Evolutionary conservation across 768 basidiomycete genomes (phyloP), one percentile per base, ranked within the genome.

Genomic region (Psilocybe tampanensis): DNA sequence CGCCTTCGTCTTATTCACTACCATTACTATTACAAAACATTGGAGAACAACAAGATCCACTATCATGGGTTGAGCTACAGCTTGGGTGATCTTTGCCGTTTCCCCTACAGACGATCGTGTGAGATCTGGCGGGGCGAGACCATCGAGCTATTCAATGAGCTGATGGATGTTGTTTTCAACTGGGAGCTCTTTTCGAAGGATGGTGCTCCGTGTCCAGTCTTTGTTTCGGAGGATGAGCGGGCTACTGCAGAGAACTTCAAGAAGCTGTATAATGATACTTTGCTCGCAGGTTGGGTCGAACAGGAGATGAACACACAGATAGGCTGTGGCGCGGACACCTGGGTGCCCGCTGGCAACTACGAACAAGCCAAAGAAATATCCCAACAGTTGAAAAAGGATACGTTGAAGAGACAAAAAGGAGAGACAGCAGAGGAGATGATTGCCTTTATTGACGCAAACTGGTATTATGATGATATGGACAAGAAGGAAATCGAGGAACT

Each of bases 1-100:
- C 76, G 63, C 69, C 54, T 69, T 63, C 79, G 81, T 63, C 74
- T 83, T 65, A 68, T 79, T 64, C 80, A 83, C 58, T 80, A 70
- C 66, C 75, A 82, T 71, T 82, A 83, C 66, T 67, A 73, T 72
- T 68, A 63, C 50, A 73, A 54, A 74, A 82, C 78, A 64, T 61
- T 64, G 70, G 59, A 72, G 73, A 72, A 64, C 64, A 74, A 75
- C 70, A 58, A 48, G 61, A 58, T 65, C 55, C 68, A 39, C 55
- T 55, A 64, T 62, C 55, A 52, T 18, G 70, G 55, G 26, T 51
- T 70, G 34, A 52, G 47, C 50, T 60, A 39, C 15, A 69, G 58
- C 26, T 41, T 67, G 43, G 54, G 53, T 29, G 4, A 54, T 21
- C 58, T 72, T 63, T 59, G 64, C 42, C 53, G 63, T 53, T 68